Conservation (phyloP, 73 alveolate species). For the Paramecium primaurelia region DNA sequence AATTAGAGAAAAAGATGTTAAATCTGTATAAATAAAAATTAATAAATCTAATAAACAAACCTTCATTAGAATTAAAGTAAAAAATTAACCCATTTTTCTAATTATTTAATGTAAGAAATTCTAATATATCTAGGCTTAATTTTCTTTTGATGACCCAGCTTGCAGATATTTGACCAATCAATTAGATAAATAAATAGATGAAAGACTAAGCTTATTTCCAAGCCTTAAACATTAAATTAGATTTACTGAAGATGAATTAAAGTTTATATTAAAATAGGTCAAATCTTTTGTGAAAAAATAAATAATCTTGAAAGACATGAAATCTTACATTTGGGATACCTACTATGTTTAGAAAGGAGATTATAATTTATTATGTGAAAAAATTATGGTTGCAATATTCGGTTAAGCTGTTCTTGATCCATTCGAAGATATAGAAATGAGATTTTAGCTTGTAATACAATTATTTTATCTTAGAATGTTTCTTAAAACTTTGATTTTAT, state of each 20-base stretch:
- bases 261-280: background rate
- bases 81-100: background rate
- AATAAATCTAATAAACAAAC: background rate
- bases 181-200: background rate
- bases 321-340: background rate
- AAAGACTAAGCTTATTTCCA: background rate
- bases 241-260: background rate
- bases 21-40: background rate
- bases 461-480: background rate
- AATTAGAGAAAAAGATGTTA: background rate
- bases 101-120: background rate
- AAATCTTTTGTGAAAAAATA: background rate
- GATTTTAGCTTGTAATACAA: background rate
- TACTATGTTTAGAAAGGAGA: background rate
- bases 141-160: background rate
- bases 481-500: background rate
- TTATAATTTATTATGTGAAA: background rate
- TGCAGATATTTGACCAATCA: background rate
- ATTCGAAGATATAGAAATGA: conserved; percentile 26
- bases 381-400: background rate
- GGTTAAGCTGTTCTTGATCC: background rate
- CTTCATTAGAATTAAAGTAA: background rate
- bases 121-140: background rate
- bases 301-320: background rate
- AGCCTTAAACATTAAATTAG: background rate